A percentile compares a stretch with the other conserved stretches of the same genome.
Evolutionary conservation across 179 eudicot genomes (phyloP).

Genomic region (Amaranthus tricolor): DNA sequence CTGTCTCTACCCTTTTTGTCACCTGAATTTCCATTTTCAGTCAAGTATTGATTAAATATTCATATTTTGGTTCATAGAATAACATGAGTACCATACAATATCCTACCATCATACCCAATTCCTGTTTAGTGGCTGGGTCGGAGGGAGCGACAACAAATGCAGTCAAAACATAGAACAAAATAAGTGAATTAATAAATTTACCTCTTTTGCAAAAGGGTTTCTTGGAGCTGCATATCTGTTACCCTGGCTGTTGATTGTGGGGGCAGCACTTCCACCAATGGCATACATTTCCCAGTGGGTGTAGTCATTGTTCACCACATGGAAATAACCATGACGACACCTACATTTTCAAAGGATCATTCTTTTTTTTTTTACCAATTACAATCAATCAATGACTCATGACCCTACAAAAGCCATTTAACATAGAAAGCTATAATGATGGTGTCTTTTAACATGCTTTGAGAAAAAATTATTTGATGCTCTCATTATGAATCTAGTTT

Average conservation of each 20-base stretch:
- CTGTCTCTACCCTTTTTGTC: constrained; percentile 38
- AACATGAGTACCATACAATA: too few relatives aligned
- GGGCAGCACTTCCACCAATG: constrained; percentile 42
- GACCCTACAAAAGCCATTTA: neutral
- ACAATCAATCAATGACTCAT: neutral
- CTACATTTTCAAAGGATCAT: constrained; percentile 19
- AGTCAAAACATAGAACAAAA: neutral
- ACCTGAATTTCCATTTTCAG: constrained; percentile 15
- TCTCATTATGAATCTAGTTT: too few relatives aligned
- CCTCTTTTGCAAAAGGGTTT: constrained; percentile 37
- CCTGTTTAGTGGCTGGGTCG: too few relatives aligned
- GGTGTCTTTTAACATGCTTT: too few relatives aligned
- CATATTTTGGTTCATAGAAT: too few relatives aligned
- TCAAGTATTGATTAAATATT: too few relatives aligned
- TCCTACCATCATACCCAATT: neutral
- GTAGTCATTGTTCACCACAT: constrained; percentile 45
- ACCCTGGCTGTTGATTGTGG: constrained; percentile 46
- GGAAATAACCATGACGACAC: constrained; percentile 44
- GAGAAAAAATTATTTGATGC: too few relatives aligned
- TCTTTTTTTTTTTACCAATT: neutral
- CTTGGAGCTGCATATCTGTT: constrained; percentile 39
- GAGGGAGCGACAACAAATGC: neutral
- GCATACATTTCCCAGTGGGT: constrained; percentile 50
- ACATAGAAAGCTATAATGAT: too few relatives aligned
- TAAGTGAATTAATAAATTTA: constrained; percentile 1